These are phyloP conservation scores for Podospora anserina DNA, from an alignment of 495 filamentous ascomycete species.

Conservation along the genomic window DNA sequence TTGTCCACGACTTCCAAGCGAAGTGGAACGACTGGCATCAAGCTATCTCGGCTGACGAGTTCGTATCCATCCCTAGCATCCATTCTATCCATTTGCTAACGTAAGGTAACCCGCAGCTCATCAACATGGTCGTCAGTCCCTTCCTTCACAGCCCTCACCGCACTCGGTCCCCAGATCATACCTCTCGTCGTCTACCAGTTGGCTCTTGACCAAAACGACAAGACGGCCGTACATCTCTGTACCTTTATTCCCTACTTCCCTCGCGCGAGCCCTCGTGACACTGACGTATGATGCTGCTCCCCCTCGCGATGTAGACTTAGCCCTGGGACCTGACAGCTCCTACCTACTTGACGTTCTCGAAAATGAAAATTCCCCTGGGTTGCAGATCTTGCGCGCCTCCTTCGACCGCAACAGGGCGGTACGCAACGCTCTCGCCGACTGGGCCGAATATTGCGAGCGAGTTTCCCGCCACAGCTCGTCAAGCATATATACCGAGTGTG, in stretches of 20 bases:
- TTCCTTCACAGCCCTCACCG: slow-evolving; percentile 6
- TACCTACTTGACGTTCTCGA: neutral
- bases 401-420: slow-evolving; percentile 6
- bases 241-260: neutral
- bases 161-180: slow-evolving; percentile 20
- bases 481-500: slow-evolving; percentile 10
- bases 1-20: neutral
- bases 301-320: neutral
- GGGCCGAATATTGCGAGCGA: slow-evolving; percentile 8
- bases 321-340: neutral
- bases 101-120: neutral
- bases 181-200: slow-evolving; percentile 17
- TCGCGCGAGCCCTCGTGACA: neutral
- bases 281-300: neutral
- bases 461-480: neutral
- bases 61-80: neutral
- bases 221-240: slow-evolving; percentile 18
- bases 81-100: neutral
- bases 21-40: slow-evolving; percentile 3
- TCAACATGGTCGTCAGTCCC: slow-evolving; percentile 1
- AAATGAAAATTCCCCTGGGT: neutral
- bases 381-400: neutral
- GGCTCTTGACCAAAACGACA: slow-evolving; percentile 3
- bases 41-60: neutral
- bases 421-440: slow-evolving; percentile 10